Conservation (phyloP, 345 rosid species). For the Capsella bursapastoris region DNA sequence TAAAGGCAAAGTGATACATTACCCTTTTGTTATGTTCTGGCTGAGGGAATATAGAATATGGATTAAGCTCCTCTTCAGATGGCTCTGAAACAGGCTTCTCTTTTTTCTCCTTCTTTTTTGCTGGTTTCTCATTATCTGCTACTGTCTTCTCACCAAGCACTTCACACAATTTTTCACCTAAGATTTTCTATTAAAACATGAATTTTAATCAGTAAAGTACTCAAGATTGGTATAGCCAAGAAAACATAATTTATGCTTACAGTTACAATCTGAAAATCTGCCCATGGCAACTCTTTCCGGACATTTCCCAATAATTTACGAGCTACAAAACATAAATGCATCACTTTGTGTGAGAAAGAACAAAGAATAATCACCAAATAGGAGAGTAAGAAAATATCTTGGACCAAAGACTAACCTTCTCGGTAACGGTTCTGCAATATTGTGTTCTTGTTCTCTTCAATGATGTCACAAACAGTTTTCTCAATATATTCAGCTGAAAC, state of each 20-base stretch:
- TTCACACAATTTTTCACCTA: conserved; percentile 70
- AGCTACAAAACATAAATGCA: conserved; percentile 46
- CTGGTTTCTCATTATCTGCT: conserved; percentile 83
- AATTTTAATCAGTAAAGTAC: conserved; percentile 3
- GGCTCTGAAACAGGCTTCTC: conserved; percentile 75
- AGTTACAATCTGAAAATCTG: conserved; percentile 79
- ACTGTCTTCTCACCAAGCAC: conserved; percentile 89
- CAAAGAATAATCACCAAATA: too few relatives aligned
- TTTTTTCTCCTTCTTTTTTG: conserved; percentile 75
- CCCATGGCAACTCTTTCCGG: conserved; percentile 84
- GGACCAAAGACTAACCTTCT: conserved; percentile 62
- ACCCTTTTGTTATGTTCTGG: conserved; percentile 87
- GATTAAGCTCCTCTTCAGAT: conserved; percentile 86
- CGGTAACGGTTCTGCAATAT: conserved; percentile 78
- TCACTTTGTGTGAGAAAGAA: conserved; percentile 4
- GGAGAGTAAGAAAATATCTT: too few relatives aligned
- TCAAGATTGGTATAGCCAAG: not conserved
- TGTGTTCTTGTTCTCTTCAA: conserved; percentile 60
- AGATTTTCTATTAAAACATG: conserved; percentile 55
- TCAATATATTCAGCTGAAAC: conserved; percentile 72
- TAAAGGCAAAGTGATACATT: conserved; percentile 31
- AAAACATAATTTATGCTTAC: conserved; percentile 39
- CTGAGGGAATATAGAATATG: conserved; percentile 74
- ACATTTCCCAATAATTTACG: conserved; percentile 73
- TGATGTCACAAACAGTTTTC: conserved; percentile 56